Conservation (phyloP, 345 rosid genomes). For the Iberis pinnata region DNA sequence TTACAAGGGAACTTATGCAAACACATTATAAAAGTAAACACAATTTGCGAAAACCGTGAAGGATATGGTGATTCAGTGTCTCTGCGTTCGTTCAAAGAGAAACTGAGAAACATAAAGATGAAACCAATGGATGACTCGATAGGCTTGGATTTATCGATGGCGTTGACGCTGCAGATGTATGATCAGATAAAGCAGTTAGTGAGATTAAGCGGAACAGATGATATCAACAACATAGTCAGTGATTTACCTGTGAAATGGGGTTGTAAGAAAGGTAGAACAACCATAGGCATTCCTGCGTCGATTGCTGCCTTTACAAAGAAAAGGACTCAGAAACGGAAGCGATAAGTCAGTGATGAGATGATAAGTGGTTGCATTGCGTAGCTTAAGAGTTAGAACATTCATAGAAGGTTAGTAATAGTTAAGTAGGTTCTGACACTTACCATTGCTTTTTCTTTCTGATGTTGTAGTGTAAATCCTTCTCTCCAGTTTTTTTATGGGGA, state of each 20-base stretch:
- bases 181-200: slow-evolving; percentile 73
- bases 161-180: slow-evolving; percentile 69
- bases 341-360: slow-evolving; percentile 22
- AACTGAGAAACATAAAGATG: slow-evolving; percentile 44
- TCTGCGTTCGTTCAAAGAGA: slow-evolving; percentile 48
- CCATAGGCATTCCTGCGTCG: slow-evolving; percentile 65
- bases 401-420: slow-evolving; percentile 12
- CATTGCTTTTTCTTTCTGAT: neutral
- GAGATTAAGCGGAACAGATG: slow-evolving; percentile 45
- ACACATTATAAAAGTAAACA: slow-evolving; percentile 80
- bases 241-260: slow-evolving; percentile 71
- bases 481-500: neutral
- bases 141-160: slow-evolving; percentile 58
- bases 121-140: slow-evolving; percentile 75
- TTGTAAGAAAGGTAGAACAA: slow-evolving; percentile 69
- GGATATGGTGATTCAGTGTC: slow-evolving; percentile 58
- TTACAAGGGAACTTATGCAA: slow-evolving; percentile 92
- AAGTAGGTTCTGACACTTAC: neutral
- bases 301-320: slow-evolving; percentile 31
- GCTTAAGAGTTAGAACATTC: slow-evolving; percentile 15
- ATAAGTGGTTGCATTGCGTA: slow-evolving; percentile 13
- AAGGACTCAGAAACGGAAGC: slow-evolving; percentile 24
- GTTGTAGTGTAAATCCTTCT: slow-evolving; percentile 16
- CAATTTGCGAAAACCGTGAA: slow-evolving; percentile 42
- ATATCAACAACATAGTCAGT: slow-evolving; percentile 53